Conservation (phyloP, 2,329 filamentous ascomycete genomes). For the Elsinoe australis region DNA sequence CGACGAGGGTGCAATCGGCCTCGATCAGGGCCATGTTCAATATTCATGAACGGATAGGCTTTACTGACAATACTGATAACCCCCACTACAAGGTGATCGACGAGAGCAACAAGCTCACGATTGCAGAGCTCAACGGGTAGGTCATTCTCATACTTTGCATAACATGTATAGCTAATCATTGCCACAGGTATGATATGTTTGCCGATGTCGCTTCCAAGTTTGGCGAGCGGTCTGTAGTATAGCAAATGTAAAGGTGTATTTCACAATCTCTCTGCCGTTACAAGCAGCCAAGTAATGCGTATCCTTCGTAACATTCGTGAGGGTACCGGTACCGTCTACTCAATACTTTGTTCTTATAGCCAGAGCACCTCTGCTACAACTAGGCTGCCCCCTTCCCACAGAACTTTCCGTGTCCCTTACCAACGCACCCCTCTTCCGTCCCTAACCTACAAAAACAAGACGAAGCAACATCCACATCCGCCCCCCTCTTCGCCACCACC, state of each 20-base stretch:
- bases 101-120: conserved; percentile 54
- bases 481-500: conserved; percentile 45
- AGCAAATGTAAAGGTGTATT: not conserved
- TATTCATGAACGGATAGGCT: conserved; percentile 38
- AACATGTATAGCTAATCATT: too few relatives aligned
- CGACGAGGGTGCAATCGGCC: conserved; percentile 34
- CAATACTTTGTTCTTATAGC: too few relatives aligned
- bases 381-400: too few relatives aligned
- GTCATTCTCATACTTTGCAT: too few relatives aligned
- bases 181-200: conserved; percentile 56
- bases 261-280: too few relatives aligned
- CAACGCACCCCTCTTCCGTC: not conserved
- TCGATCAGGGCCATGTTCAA: conserved; percentile 14
- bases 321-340: too few relatives aligned
- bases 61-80: conserved; percentile 53
- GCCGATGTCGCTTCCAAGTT: conserved; percentile 47
- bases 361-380: too few relatives aligned
- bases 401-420: too few relatives aligned
- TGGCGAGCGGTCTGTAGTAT: not conserved
- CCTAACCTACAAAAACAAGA: conserved; percentile 50
- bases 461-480: conserved; percentile 52
- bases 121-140: conserved; percentile 62
- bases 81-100: conserved; percentile 56
- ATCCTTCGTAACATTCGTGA: too few relatives aligned
- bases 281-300: too few relatives aligned